phyloP scores from a whole-genome alignment of 305 asterid genomes.

The Solanum hybrid region DNA sequence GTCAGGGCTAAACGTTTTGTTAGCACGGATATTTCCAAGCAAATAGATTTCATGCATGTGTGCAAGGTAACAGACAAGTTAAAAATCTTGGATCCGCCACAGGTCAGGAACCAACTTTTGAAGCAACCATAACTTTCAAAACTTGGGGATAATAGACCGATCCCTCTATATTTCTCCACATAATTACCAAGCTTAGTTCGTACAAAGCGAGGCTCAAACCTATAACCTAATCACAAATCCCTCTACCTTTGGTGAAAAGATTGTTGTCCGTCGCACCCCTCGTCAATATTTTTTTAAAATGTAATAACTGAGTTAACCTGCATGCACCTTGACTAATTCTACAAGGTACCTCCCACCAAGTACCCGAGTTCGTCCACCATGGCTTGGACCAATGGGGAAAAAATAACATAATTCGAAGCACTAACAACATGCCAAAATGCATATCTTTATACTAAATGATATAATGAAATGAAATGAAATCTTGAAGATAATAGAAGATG shows the following conservation, averaged over 20 bases:
- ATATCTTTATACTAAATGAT: neutral
- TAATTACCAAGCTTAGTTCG: neutral
- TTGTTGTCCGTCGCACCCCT: too few species aligned
- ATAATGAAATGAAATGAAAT: neutral
- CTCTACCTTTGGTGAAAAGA: neutral
- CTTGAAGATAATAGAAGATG: neutral
- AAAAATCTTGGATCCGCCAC: neutral
- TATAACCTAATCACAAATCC: neutral
- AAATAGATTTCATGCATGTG: rapidly evolving
- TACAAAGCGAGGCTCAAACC: neutral
- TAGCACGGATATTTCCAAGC: neutral
- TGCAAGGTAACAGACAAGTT: rapidly evolving
- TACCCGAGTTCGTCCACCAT: neutral
- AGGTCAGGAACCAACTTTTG: rapidly evolving
- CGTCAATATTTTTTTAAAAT: neutral
- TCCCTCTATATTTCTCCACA: neutral
- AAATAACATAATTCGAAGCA: neutral
- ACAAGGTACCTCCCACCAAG: neutral
- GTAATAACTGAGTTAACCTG: neutral
- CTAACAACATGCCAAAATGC: neutral
- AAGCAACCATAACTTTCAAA: neutral
- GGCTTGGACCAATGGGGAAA: neutral
- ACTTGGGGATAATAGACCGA: neutral
- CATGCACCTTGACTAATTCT: neutral
- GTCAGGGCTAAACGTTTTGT: neutral